Conservation (phyloP, 2,329 filamentous ascomycete species). For the Sclerotinia trifoliorum region DNA sequence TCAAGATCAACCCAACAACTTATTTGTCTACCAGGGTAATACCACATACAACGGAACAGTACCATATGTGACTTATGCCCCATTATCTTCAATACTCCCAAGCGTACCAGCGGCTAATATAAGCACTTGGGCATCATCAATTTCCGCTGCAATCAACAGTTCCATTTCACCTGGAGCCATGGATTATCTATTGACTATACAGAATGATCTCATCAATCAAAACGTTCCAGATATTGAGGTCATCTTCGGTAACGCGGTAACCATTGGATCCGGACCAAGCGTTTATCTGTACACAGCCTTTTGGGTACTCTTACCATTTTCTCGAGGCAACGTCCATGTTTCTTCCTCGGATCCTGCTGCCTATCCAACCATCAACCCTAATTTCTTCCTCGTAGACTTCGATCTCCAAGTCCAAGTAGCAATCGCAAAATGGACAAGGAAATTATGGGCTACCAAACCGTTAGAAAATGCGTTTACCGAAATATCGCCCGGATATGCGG, state of each 20-base stretch:
- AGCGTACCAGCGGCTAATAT: conserved; percentile 16
- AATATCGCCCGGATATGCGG: conserved; percentile 21
- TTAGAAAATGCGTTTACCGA: conserved; percentile 17
- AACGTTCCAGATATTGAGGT: conserved; percentile 49
- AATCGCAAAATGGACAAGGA: conserved; percentile 25
- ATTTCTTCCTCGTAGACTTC: conserved; percentile 46
- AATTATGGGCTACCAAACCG: conserved; percentile 23
- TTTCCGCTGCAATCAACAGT: conserved; percentile 32
- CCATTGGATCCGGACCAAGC: conserved; percentile 25
- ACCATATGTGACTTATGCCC: conserved; percentile 25
- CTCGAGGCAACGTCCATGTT: conserved; percentile 47
- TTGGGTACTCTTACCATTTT: conserved; percentile 45
- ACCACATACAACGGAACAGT: conserved; percentile 31
- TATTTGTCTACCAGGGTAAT: conserved; percentile 7
- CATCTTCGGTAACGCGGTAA: conserved; percentile 38
- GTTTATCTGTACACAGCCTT: conserved; percentile 42
- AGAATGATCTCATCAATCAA: conserved; percentile 49
- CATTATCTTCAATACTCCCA: conserved; percentile 29
- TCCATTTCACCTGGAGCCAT: conserved; percentile 37
- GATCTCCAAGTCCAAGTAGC: conserved; percentile 41
- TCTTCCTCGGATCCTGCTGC: conserved; percentile 40
- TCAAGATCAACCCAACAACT: conserved; percentile 33
- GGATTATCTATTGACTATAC: conserved; percentile 46
- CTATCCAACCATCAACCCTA: conserved; percentile 45
- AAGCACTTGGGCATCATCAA: conserved; percentile 7